Evolutionary conservation across 1,284 basidiomycete species (phyloP).

Genomic region (Microbotryum saponariae): DNA sequence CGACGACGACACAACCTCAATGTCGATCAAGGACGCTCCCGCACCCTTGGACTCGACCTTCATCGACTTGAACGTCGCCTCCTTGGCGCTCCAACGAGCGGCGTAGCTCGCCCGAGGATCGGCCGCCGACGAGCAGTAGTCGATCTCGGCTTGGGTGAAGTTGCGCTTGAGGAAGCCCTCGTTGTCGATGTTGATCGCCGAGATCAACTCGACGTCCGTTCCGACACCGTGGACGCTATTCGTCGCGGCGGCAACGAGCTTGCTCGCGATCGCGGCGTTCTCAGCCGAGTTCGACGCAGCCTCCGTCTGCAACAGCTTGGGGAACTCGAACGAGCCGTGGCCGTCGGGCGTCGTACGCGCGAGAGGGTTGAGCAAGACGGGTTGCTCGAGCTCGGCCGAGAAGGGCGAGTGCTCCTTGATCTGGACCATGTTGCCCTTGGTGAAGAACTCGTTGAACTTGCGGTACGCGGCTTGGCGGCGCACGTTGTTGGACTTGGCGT

Average conservation of each 20-base stretch:
- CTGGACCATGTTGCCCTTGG: conserved; percentile 81
- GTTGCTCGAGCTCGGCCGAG: conserved; percentile 72
- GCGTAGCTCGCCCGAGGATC: conserved; percentile 84
- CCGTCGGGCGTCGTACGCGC: conserved; percentile 74
- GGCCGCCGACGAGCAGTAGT: conserved; percentile 81
- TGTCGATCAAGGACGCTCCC: conserved; percentile 86
- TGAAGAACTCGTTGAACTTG: conserved; percentile 81
- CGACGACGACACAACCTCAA: conserved; percentile 73
- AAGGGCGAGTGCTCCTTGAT: conserved; percentile 95
- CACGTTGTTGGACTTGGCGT: conserved; percentile 60
- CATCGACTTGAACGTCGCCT: conserved; percentile 82
- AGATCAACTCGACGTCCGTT: conserved; percentile 64
- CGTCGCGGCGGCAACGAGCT: conserved; percentile 36
- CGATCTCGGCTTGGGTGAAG: conserved; percentile 81
- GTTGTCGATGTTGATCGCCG: conserved; percentile 80
- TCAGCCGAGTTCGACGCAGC: conserved; percentile 52
- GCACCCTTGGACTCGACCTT: conserved; percentile 85
- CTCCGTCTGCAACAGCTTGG: conserved; percentile 47
- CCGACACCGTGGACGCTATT: conserved; percentile 35
- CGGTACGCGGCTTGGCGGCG: conserved; percentile 76
- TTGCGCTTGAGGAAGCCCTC: conserved; percentile 84
- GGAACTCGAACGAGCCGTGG: conserved; percentile 79
- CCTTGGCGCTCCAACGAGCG: conserved; percentile 94
- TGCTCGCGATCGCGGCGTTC: conserved; percentile 55
- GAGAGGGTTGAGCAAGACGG: conserved; percentile 85